Base-by-base conservation (phyloP, 2,329 filamentous ascomycete genomes). In the Cyphellophora attinorum region DNA sequence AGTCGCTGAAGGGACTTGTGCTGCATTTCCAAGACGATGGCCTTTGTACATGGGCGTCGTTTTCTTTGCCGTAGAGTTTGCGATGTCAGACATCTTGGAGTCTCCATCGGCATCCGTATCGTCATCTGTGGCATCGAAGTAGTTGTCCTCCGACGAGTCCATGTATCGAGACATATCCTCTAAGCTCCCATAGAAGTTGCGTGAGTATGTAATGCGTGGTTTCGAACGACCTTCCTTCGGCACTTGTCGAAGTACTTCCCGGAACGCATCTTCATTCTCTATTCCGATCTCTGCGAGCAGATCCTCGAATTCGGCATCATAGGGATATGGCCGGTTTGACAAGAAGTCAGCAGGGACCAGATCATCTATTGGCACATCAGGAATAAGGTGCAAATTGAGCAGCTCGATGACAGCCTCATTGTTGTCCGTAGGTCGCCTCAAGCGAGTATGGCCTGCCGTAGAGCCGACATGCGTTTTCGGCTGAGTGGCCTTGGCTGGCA, bases 161-260 rank as follows among this genome's bases (percentile, higher is more conserved):
- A 75, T 79, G 48, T 76, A 79, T 42, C 73, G 70, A 11, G 70
- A 61, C 64, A 79, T 64, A 21, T 64, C 66, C 44, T 77, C 70
- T 34, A 79, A 57, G 2, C 64, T 67, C 33, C 66, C 62, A 67
- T 70, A 79, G 52, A 79, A 79, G 37, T 71, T 74, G 34, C 74
- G 62, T 39, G 72, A 65, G 44, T 76, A 68, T 1, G 68, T 65
- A 29, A 79, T 47, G 11, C 68, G 62, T 4, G 71, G 59, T 12
- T 65, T 62, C 35, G 60, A 54, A 11, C 60, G 60, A 4, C 63
- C 63, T 17, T 63, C 58, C 15, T 55, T 57, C 10, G 62, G 61
- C 3, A 54, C 49, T 31, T 68, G 59, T 8, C 72, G 62, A 21
- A 63, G 61, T 34, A 77, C 60, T 31, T 67, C 67, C n/a, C 68